These are phyloP conservation scores for Byssochlamys sp. DNA, from an alignment of 2,329 filamentous ascomycete genomes.

Conservation along the genomic window DNA sequence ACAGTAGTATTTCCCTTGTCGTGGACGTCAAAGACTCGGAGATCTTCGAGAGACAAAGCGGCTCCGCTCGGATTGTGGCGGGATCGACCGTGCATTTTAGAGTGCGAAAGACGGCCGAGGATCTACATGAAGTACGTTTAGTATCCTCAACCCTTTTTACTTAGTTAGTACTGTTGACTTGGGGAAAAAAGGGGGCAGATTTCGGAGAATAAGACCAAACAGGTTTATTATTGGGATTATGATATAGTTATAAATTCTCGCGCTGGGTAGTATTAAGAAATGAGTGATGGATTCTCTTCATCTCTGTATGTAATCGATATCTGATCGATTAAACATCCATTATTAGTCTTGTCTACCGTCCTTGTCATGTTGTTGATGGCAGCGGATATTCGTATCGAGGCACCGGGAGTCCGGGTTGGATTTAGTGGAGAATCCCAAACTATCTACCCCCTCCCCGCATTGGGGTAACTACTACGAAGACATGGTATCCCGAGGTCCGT, in stretches of 20 bases:
- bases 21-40: conserved; percentile 22
- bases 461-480: too few relatives aligned
- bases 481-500: too few relatives aligned
- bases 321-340: too few relatives aligned
- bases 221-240: conserved; percentile 27
- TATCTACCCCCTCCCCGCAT: too few relatives aligned
- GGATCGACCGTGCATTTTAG: conserved; percentile 17
- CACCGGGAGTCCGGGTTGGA: too few relatives aligned
- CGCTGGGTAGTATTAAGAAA: background rate
- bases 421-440: too few relatives aligned
- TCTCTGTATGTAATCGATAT: too few relatives aligned
- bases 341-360: too few relatives aligned
- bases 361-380: too few relatives aligned
- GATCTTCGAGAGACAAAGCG: conserved; percentile 21
- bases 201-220: conserved; percentile 15
- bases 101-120: conserved; percentile 22
- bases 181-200: conserved; percentile 18
- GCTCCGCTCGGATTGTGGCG: conserved; percentile 19
- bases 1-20: conserved; percentile 8
- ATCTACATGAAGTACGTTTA: conserved; percentile 7
- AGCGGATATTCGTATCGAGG: too few relatives aligned
- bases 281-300: too few relatives aligned
- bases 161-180: conserved; percentile 26
- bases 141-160: conserved; percentile 14
- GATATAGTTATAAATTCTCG: background rate